Evolutionary conservation across 2,329 filamentous ascomycete genomes (phyloP), one percentile per base, ranked within the genome.

Genomic region (Fusarium tupiense): DNA sequence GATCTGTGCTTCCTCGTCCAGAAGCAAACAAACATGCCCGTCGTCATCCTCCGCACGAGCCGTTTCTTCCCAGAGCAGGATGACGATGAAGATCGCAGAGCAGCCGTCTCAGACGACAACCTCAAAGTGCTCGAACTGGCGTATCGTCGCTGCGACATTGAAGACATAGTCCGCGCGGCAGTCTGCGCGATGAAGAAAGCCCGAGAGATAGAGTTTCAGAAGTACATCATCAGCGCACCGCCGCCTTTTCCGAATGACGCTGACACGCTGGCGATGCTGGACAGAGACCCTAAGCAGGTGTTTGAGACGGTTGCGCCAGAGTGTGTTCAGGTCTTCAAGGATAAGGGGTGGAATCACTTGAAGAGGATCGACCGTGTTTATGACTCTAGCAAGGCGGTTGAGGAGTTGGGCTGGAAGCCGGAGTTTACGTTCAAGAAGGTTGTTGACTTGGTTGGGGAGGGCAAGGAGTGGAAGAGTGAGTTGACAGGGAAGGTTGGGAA

Each of bases 31-130:
- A 69, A 73, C 5, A 73, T 88, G 71, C 85, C 86, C 0, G 78
- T 84, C 2, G 44, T 88, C 0, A 80, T 88, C 11, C 80, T 88
- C 14, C 83, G 86, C n/a, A 84, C 83, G 6, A 84, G 82, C 57
- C 83, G 86, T 56, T 88, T 88, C 81, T 87, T 87, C 69, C 85
- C 85, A 1, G 85, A 87, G 73, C 79, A 80, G 24, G 85, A 87
- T 57, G 85, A 87, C 64, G 85, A 86, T 61, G 82, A 82, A 10
- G 81, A 82, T 33, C 78, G 85, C 2, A 80, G 84, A 31, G 72
- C 69, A 14, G 73, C 78, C 5, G 78, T 85, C 62, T 75, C 64
- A 6, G 84, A 83, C 37, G 84, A 83, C n/a, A 87, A 87, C 68
- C 80, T 87, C 47, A 87, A 87, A 71, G 83, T 86, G 12, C 76